Base-by-base conservation (phyloP, 192 early-diverging fungal genomes). In the Lobosporangium transversale region DNA sequence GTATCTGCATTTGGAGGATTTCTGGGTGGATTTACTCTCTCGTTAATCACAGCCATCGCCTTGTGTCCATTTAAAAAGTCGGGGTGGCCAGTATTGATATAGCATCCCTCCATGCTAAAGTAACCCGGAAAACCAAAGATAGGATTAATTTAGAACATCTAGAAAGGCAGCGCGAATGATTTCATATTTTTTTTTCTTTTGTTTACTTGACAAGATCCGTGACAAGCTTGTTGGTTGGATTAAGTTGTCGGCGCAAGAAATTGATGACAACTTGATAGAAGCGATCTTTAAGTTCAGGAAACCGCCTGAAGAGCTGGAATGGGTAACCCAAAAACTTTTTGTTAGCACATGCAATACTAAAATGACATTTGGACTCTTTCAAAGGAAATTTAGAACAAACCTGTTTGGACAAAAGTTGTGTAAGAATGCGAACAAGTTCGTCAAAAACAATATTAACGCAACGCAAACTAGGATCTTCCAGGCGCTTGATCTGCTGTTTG, bases 71-170 rank as follows among this genome's bases (percentile, higher is more conserved):
- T 95, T 70, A 99, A 87, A 84, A 99, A 99, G 79, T 99, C 97
- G 4, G 97, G 97, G 75, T 99, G 98, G 6, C 86, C 96, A 18
- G 98, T 99, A 85, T 99, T 99, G 85, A 99, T 91, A 74, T 99
- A 99, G 75, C 88, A 89, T 15, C 92, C 83, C 84, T 99, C 97
- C 88, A 96, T 96, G 31, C 87, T 61, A 40, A 24, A 31, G 7
- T 32, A 14, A 14, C n/a, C n/a, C n/a, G n/a, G n/a, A n/a, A n/a
- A n/a, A n/a, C n/a, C n/a, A 50, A 21, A 50, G 15, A 45, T 45
- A 45, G 4, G 2, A 14, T 45, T 45, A 20, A 45, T 20, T 9
- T 3, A 20, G 44, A 45, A 3, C 15, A 3, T 45, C n/a, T n/a
- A n/a, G n/a, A n/a, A n/a, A n/a, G n/a, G n/a, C n/a, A n/a, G n/a